These are phyloP conservation scores for Lipomyces oligophaga DNA, from an alignment of 805 yeast species.

Conservation along the genomic window DNA sequence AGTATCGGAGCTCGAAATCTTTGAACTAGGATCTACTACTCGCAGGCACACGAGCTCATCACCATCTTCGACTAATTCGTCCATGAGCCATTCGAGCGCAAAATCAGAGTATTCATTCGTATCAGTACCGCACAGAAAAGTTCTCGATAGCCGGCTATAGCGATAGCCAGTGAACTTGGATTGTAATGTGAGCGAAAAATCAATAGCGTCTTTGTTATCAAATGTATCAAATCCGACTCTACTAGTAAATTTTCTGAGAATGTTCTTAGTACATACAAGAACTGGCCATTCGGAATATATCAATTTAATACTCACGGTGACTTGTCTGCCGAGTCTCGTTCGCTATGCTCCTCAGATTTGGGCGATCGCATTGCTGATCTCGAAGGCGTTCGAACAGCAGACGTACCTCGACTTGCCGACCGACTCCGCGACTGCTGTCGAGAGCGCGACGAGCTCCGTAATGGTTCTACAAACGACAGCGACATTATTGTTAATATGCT, in stretches of 20 bases:
- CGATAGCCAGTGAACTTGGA: constrained; percentile 40
- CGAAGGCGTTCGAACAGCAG: constrained; percentile 16
- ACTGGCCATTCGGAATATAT: background rate
- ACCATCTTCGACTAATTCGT: constrained; percentile 44
- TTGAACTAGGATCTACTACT: constrained; percentile 41
- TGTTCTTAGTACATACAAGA: background rate
- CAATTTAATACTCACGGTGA: background rate
- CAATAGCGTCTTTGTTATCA: constrained; percentile 37
- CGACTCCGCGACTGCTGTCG: constrained; percentile 5
- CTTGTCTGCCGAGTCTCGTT: too few relatives aligned
- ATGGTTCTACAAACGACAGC: constrained; percentile 15
- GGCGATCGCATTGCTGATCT: constrained; percentile 20
- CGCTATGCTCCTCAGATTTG: too few relatives aligned
- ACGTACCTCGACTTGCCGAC: constrained; percentile 6
- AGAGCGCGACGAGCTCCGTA: constrained; percentile 19
- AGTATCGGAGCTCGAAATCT: constrained; percentile 26
- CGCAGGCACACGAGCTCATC: constrained; percentile 47
- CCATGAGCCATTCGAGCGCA: constrained; percentile 47
- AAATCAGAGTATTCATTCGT: constrained; percentile 43
- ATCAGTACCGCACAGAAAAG: constrained; percentile 46
- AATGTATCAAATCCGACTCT: constrained; percentile 46
- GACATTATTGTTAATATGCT: background rate
- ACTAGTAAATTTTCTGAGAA: constrained; percentile 31
- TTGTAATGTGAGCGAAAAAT: constrained; percentile 41
- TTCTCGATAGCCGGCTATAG: constrained; percentile 41